Conservation (phyloP, 805 yeast species). For the Komagataella pastoris region DNA sequence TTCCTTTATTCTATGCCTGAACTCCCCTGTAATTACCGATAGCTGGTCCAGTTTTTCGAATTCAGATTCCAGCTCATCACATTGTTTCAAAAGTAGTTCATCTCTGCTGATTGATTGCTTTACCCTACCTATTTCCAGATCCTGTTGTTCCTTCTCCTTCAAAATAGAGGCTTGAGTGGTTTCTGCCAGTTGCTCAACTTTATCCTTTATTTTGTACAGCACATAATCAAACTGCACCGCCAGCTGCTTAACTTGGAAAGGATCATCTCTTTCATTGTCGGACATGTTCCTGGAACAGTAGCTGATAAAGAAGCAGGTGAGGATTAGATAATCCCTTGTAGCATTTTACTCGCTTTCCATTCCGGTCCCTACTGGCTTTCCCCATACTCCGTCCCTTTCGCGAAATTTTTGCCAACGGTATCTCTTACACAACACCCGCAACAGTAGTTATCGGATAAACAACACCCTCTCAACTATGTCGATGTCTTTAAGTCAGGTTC, state of each 20-base stretch:
- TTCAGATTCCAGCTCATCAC: slow-evolving; percentile 14
- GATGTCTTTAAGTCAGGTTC: slow-evolving; percentile 7
- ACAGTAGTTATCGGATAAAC: neutral
- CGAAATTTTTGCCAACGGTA: neutral
- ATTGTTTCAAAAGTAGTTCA: slow-evolving; percentile 9
- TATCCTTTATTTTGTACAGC: slow-evolving; percentile 46
- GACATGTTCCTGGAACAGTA: neutral
- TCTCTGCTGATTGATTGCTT: slow-evolving; percentile 9
- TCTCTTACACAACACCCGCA: neutral
- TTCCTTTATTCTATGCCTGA: slow-evolving; percentile 10
- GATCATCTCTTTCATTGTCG: slow-evolving; percentile 32
- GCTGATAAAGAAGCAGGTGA: neutral
- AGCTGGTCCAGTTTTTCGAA: slow-evolving; percentile 20
- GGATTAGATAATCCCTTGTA: neutral
- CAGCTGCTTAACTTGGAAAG: slow-evolving; percentile 45
- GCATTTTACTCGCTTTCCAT: neutral
- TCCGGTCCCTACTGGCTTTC: neutral
- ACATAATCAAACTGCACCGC: slow-evolving; percentile 55
- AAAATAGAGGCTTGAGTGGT: slow-evolving; percentile 14
- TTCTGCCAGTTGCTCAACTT: slow-evolving; percentile 23
- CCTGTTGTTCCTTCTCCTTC: slow-evolving; percentile 11
- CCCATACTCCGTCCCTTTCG: neutral
- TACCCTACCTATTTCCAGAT: slow-evolving; percentile 9
- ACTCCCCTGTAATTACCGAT: slow-evolving; percentile 12
- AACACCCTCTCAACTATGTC: neutral